These are phyloP conservation scores for Friedmanniomyces endolithicus DNA, from an alignment of 495 filamentous ascomycete genomes.

Conservation along the genomic window DNA sequence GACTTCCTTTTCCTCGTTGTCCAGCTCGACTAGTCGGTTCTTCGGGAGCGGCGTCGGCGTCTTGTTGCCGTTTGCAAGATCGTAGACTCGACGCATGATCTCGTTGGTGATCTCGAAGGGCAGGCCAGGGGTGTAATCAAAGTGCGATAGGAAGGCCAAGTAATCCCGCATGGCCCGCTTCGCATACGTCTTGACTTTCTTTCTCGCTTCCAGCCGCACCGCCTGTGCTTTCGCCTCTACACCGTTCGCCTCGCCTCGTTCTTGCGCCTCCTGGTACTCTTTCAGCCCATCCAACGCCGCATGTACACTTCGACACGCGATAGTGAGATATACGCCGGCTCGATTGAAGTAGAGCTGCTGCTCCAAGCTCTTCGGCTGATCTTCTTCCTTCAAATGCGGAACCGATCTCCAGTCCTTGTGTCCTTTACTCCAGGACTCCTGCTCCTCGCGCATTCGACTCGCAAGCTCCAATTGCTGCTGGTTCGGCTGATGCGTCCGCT, in stretches of 20 bases:
- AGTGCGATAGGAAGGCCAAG: slow-evolving; percentile 50
- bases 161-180: slow-evolving; percentile 65
- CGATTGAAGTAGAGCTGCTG: slow-evolving; percentile 64
- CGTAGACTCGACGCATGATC: slow-evolving; percentile 51
- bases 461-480: slow-evolving; percentile 37
- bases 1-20: slow-evolving; percentile 9
- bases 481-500: slow-evolving; percentile 30
- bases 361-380: slow-evolving; percentile 61
- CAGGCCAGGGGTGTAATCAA: slow-evolving; percentile 64
- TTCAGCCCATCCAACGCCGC: slow-evolving; percentile 36
- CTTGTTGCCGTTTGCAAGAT: slow-evolving; percentile 32
- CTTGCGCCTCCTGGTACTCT: slow-evolving; percentile 26
- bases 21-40: slow-evolving; percentile 16
- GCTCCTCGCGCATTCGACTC: slow-evolving; percentile 32
- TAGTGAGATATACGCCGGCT: slow-evolving; percentile 56
- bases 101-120: slow-evolving; percentile 52
- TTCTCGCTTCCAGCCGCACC: slow-evolving; percentile 45
- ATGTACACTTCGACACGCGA: slow-evolving; percentile 54
- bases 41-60: slow-evolving; percentile 16
- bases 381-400: slow-evolving; percentile 48
- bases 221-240: slow-evolving; percentile 29
- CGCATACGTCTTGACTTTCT: slow-evolving; percentile 54
- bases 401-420: slow-evolving; percentile 38
- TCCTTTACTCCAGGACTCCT: slow-evolving; percentile 24
- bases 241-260: slow-evolving; percentile 19